These are phyloP conservation scores for Camelina laxa DNA, from an alignment of 345 rosid species.

Conservation along the genomic window DNA sequence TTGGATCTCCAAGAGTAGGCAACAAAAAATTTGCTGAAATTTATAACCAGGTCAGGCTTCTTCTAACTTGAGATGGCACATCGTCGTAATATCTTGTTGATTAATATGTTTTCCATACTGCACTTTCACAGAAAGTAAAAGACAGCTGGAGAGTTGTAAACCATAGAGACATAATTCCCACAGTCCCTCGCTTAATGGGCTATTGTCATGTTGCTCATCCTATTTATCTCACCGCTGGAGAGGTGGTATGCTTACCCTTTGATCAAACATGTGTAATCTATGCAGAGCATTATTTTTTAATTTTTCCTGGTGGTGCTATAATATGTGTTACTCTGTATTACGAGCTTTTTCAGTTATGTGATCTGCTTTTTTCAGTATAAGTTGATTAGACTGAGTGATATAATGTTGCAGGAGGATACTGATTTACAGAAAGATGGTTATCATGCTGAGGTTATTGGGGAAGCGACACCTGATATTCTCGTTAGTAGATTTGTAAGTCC, in stretches of 20 bases:
- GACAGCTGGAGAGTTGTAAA: conserved; percentile 97
- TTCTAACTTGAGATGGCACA: conserved; percentile 1
- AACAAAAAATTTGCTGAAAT: conserved; percentile 83
- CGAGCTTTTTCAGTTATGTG: conserved; percentile 16
- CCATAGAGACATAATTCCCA: conserved; percentile 97
- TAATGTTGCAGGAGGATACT: conserved; percentile 54
- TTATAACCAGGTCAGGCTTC: conserved; percentile 72
- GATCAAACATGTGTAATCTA: neutral
- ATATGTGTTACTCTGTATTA: neutral
- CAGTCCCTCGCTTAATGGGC: conserved; percentile 95
- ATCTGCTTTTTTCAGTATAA: neutral
- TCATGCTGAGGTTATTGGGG: conserved; percentile 82
- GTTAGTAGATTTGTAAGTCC: conserved; percentile 86
- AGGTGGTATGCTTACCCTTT: conserved; percentile 53
- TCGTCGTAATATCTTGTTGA: conserved; percentile 2
- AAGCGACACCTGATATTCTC: conserved; percentile 86
- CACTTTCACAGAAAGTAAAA: conserved; percentile 71
- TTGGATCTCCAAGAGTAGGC: conserved; percentile 98
- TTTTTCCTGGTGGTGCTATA: neutral
- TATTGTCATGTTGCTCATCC: conserved; percentile 97
- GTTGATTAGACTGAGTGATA: neutral
- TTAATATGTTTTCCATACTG: conserved; percentile 23
- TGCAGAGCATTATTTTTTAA: neutral
- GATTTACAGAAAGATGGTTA: conserved; percentile 81
- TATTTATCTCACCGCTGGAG: conserved; percentile 80